phyloP scores from a whole-genome alignment of 371 early-diverging fungal genomes.

The Haplosporangium sp. region DNA sequence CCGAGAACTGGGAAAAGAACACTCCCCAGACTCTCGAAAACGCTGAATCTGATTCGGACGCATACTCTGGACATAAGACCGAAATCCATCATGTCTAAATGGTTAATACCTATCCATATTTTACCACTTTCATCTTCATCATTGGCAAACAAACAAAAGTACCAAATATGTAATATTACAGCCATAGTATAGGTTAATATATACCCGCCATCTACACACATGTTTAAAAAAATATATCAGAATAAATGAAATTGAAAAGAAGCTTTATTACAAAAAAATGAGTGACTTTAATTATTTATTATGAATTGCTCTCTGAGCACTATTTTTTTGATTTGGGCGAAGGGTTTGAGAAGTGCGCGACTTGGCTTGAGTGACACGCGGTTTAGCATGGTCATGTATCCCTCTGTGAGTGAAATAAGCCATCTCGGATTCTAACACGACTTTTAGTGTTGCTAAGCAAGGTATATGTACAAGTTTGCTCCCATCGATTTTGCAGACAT shows the following conservation, averaged over 20 bases:
- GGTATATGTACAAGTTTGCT: conserved; percentile 4
- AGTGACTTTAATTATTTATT: too few relatives aligned
- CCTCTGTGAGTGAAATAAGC: background rate
- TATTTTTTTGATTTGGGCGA: background rate
- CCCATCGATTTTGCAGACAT: conserved; percentile 5
- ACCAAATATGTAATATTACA: conserved; percentile 12
- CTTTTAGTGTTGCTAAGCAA: background rate
- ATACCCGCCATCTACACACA: conserved; percentile 11
- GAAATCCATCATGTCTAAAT: conserved; percentile 31
- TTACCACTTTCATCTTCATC: background rate
- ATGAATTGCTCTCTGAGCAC: background rate
- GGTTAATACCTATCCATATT: background rate
- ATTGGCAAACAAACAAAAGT: conserved; percentile 5
- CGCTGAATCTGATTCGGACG: conserved; percentile 22
- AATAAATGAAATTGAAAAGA: background rate
- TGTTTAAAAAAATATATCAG: background rate
- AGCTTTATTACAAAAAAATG: too few relatives aligned
- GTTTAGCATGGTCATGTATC: background rate
- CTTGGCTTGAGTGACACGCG: background rate
- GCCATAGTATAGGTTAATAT: conserved; percentile 8
- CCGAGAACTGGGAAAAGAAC: conserved; percentile 20
- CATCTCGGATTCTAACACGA: background rate
- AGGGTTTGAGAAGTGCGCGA: background rate
- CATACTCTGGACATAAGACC: conserved; percentile 29
- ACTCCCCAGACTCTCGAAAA: background rate